Percentiles rank a stretch among this genome's conserved stretches.
phyloP scores from a whole-genome alignment of 306 rosid species.

The Vicia faba region DNA sequence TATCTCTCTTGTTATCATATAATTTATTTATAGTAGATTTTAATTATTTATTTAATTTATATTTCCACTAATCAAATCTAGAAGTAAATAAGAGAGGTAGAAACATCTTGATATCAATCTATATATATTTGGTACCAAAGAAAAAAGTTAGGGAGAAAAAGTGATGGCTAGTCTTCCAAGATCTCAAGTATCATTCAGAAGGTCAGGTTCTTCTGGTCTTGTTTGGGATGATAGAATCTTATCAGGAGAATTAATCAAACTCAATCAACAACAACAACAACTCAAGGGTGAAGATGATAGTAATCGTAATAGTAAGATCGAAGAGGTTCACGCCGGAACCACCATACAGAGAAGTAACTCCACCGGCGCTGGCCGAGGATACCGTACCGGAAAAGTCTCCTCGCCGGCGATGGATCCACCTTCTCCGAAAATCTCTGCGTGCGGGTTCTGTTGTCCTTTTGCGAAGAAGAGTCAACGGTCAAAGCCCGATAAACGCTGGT shows the following conservation, averaged over 20 bases:
- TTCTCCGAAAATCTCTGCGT: conserved; percentile 78
- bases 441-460: conserved; percentile 67
- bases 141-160: not conserved
- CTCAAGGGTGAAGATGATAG: not conserved
- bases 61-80: too few species aligned
- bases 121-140: not conserved
- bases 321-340: conserved; percentile 30
- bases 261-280: conserved; percentile 2
- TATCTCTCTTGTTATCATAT: too few species aligned
- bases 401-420: conserved; percentile 80
- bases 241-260: conserved; percentile 54
- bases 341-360: conserved; percentile 61
- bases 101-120: not conserved
- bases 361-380: conserved; percentile 56
- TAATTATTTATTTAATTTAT: too few species aligned
- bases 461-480: conserved; percentile 54
- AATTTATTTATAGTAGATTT: too few species aligned
- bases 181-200: conserved; percentile 75
- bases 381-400: conserved; percentile 59
- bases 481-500: conserved; percentile 47
- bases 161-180: conserved; percentile 72
- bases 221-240: conserved; percentile 77
- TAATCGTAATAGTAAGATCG: not conserved
- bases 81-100: too few species aligned
- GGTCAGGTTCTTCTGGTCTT: conserved; percentile 87